Evolutionary conservation across 805 yeast species (phyloP), one percentile per base, ranked within the genome.

Genomic region (Wickerhamiella domercqiae): DNA sequence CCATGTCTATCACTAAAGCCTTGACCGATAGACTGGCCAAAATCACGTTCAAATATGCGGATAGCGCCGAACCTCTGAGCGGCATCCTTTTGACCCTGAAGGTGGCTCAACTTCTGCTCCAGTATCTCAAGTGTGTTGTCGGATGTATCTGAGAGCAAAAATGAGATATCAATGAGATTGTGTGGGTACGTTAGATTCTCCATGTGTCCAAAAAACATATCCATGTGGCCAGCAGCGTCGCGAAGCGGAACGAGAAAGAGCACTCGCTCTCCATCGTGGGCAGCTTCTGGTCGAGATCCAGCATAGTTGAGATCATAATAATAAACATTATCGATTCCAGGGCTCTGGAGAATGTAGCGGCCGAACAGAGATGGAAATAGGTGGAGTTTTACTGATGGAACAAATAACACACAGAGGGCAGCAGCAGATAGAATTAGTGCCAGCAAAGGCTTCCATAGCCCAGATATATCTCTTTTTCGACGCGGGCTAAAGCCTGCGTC

Each of bases 1-100:
- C 95, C 96, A 58, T 90, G 97, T 54, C 98, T 68, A 55, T 90
- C 98, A 40, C 81, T 71, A 55, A 87, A 87, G 14, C 93, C 79
- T 62, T 87, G 98, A 40, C 97, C 96, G 44, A 87, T 78, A 34
- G 73, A 70, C 56, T 84, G 95, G 35, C 97, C 97, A 55, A 87
- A 87, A 58, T 87, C 94, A 55, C 84, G 87, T 54, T 81, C 83
- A 55, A 64, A 82, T 26, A 86, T 78, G 44, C 82, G 77, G 18
- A 83, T 21, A 83, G 93, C 29, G 78, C 75, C 49, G 38, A 32
- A 94, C 86, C 75, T 70, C 63, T 69, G 63, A n/a, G 62, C 41
- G 7, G 9, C 7, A 60, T 81, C 76, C 18, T 71, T 66, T 48
- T 75, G 73, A 29, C 62, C 63, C 60, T 87, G 97, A 29, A 80